phyloP scores from a whole-genome alignment of 495 filamentous ascomycete genomes.

The Hypoxylon crocopeplum region DNA sequence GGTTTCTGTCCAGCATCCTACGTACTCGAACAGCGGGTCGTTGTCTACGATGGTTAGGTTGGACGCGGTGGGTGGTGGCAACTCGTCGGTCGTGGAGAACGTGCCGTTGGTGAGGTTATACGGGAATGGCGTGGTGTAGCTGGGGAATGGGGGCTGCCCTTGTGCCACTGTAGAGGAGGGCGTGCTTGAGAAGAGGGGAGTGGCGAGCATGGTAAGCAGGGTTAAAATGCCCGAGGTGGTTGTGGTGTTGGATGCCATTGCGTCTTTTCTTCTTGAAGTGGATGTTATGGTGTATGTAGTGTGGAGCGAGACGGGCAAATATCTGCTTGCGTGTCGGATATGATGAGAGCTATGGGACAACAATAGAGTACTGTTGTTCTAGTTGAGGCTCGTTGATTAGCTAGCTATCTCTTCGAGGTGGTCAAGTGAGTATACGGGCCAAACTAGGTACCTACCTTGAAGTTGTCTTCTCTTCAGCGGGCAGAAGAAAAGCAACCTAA shows the following conservation, averaged over 20 bases:
- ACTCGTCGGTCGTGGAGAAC: not conserved
- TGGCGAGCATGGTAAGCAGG: slow-evolving; percentile 10
- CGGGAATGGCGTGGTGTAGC: not conserved
- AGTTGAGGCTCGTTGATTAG: too few species aligned
- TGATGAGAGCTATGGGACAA: not conserved
- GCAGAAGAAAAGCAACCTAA: too few species aligned
- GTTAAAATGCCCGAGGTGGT: not conserved
- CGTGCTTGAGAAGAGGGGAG: not conserved
- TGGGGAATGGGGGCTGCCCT: not conserved
- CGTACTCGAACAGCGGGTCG: slow-evolving; percentile 44
- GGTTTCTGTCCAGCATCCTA: slow-evolving; percentile 60
- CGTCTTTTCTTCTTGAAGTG: not conserved
- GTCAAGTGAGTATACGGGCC: too few species aligned
- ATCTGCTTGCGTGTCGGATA: not conserved
- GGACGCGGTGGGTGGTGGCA: not conserved
- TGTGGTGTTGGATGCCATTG: slow-evolving; percentile 11
- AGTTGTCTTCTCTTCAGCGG: too few species aligned
- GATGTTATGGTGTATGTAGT: not conserved
- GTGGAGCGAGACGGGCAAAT: not conserved
- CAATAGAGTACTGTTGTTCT: too few species aligned
- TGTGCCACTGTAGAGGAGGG: not conserved
- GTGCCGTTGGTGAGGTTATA: not conserved
- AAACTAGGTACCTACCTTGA: too few species aligned
- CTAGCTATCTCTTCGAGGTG: too few species aligned
- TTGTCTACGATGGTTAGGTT: slow-evolving; percentile 33